These are phyloP conservation scores for Kluyveromyces lactis DNA, from an alignment of 805 yeast genomes.

Conservation along the genomic window DNA sequence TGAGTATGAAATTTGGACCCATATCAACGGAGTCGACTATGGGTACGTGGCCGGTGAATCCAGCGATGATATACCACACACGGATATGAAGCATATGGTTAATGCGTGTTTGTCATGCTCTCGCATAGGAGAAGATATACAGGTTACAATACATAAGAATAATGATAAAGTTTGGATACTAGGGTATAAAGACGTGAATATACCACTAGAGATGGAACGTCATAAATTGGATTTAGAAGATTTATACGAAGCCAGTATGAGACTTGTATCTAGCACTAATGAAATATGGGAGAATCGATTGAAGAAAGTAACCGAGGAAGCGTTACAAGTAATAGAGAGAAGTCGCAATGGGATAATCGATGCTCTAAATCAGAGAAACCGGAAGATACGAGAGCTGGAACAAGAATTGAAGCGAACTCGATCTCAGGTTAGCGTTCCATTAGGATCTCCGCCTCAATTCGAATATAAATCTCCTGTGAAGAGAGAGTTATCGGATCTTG, in stretches of 20 bases:
- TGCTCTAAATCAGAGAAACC: slow-evolving; percentile 1
- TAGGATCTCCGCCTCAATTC: not conserved
- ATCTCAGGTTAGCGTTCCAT: not conserved
- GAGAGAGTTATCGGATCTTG: not conserved
- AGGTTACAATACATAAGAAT: not conserved
- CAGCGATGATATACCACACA: not conserved
- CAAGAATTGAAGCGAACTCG: not conserved
- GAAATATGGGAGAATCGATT: not conserved
- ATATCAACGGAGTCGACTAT: not conserved
- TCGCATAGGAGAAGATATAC: not conserved
- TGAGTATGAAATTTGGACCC: slow-evolving; percentile 1
- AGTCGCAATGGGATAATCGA: slow-evolving; percentile 1
- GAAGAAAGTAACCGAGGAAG: not conserved
- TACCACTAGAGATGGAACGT: not conserved
- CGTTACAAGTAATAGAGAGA: not conserved
- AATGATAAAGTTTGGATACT: not conserved
- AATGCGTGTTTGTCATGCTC: not conserved
- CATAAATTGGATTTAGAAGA: not conserved
- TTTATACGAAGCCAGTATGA: not conserved
- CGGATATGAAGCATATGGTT: not conserved
- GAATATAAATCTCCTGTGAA: not conserved
- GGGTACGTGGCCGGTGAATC: not conserved
- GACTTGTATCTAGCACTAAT: not conserved
- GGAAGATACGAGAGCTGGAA: slow-evolving; percentile 1
- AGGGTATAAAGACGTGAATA: not conserved